Conservation (phyloP, 2,329 filamentous ascomycete genomes). For the Phaeosphaeriaceae sp. region DNA sequence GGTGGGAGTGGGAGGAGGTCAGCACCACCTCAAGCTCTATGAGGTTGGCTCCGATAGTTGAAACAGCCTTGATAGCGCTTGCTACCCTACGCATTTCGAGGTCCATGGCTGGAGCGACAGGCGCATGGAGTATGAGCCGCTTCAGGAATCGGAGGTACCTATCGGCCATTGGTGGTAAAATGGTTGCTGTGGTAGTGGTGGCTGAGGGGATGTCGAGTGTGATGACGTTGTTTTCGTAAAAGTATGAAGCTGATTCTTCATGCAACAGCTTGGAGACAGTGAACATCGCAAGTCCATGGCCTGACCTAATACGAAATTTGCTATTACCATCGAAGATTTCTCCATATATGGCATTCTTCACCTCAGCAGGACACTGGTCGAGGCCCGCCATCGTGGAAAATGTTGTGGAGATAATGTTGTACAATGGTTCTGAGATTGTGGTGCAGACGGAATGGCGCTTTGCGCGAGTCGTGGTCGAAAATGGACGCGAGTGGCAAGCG, state of each 20-base stretch:
- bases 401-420: neutral
- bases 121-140: conserved; percentile 11
- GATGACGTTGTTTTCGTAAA: conserved; percentile 26
- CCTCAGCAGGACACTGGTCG: conserved; percentile 21
- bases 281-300: conserved; percentile 17
- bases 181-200: conserved; percentile 9
- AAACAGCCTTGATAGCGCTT: conserved; percentile 13
- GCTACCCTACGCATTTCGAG: conserved; percentile 12
- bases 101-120: conserved; percentile 5
- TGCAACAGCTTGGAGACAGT: conserved; percentile 22
- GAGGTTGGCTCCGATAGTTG: conserved; percentile 18
- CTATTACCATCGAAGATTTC: conserved; percentile 10
- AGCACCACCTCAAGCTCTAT: conserved; percentile 16
- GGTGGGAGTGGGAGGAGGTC: conserved; percentile 13
- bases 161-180: conserved; percentile 25
- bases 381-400: conserved; percentile 15
- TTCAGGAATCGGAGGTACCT: conserved; percentile 25
- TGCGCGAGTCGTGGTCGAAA: neutral
- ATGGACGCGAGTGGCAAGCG: neutral
- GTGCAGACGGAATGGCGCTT: neutral
- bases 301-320: neutral
- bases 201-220: conserved; percentile 5
- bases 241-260: conserved; percentile 27
- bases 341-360: conserved; percentile 27
- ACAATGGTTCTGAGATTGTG: neutral